These are phyloP conservation scores for Candida tropicalis DNA, from an alignment of 1,139 yeast species.

Conservation along the genomic window DNA sequence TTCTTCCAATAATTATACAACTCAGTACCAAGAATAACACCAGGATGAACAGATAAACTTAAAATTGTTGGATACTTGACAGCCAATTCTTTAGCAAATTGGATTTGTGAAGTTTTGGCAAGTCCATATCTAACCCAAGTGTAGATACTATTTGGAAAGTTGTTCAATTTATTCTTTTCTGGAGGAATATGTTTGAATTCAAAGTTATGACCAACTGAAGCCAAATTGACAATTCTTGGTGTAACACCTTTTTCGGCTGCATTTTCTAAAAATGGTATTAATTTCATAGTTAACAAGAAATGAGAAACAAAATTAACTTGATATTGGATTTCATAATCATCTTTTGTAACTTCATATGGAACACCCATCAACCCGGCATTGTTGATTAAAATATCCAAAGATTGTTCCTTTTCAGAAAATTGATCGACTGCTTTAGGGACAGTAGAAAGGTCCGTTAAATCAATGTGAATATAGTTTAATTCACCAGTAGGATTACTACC, in stretches of 20 bases:
- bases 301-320: conserved; percentile 44
- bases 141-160: conserved; percentile 26
- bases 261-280: conserved; percentile 31
- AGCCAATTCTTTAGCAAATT: conserved; percentile 31
- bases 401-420: conserved; percentile 27
- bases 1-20: conserved; percentile 35
- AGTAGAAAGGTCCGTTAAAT: conserved; percentile 34
- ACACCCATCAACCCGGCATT: conserved; percentile 49
- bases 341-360: conserved; percentile 38
- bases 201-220: conserved; percentile 38
- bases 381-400: conserved; percentile 37
- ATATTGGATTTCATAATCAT: conserved; percentile 44
- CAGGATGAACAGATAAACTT: conserved; percentile 43
- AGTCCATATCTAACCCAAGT: conserved; percentile 40
- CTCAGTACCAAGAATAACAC: conserved; percentile 38
- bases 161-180: conserved; percentile 23
- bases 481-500: conserved; percentile 28
- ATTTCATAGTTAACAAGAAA: conserved; percentile 32
- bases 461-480: conserved; percentile 32
- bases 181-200: conserved; percentile 29
- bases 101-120: conserved; percentile 39
- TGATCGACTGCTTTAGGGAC: conserved; percentile 33
- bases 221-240: conserved; percentile 37
- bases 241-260: conserved; percentile 21
- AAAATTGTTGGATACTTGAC: conserved; percentile 34